Percentiles rank a stretch among this genome's conserved stretches.
Evolutionary conservation across 1,139 yeast species (phyloP).

Genomic region (Kodamaea derodonti): DNA sequence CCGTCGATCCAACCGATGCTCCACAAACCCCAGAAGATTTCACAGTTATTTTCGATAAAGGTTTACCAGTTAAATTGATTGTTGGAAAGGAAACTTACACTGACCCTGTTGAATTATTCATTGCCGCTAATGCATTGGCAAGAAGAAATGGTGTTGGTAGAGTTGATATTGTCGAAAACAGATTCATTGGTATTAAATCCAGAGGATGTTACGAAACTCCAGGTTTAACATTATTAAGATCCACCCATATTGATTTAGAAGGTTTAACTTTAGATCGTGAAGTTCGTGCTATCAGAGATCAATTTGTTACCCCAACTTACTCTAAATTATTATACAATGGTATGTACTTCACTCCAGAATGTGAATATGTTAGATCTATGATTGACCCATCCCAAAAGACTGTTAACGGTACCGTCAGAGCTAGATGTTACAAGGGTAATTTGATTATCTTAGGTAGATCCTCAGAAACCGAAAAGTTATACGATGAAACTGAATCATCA

Average conservation of each 20-base stretch:
- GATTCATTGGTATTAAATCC: slow-evolving; percentile 97
- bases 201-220: slow-evolving; percentile 99
- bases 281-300: slow-evolving; percentile 95
- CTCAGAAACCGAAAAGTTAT: slow-evolving; percentile 90
- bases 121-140: slow-evolving; percentile 90
- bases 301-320: slow-evolving; percentile 89
- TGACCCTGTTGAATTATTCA: slow-evolving; percentile 87
- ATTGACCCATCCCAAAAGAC: slow-evolving; percentile 91
- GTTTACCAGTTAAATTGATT: slow-evolving; percentile 79
- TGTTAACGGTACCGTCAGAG: slow-evolving; percentile 95
- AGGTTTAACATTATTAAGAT: slow-evolving; percentile 90
- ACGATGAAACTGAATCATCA: slow-evolving; percentile 96
- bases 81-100: slow-evolving; percentile 61
- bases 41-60: slow-evolving; percentile 76
- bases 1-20: slow-evolving; percentile 93
- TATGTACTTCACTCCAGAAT: slow-evolving; percentile 96
- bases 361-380: slow-evolving; percentile 92
- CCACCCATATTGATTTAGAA: slow-evolving; percentile 92
- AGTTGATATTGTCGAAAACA: slow-evolving; percentile 97
- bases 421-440: slow-evolving; percentile 89
- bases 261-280: slow-evolving; percentile 97
- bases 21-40: slow-evolving; percentile 91
- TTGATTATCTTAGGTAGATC: slow-evolving; percentile 86
- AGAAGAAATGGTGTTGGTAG: slow-evolving; percentile 99
- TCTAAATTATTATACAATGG: slow-evolving; percentile 93